Evolutionary conservation across 176 grass and related monocot species (phyloP).

Genomic region (Zizania latifolia): DNA sequence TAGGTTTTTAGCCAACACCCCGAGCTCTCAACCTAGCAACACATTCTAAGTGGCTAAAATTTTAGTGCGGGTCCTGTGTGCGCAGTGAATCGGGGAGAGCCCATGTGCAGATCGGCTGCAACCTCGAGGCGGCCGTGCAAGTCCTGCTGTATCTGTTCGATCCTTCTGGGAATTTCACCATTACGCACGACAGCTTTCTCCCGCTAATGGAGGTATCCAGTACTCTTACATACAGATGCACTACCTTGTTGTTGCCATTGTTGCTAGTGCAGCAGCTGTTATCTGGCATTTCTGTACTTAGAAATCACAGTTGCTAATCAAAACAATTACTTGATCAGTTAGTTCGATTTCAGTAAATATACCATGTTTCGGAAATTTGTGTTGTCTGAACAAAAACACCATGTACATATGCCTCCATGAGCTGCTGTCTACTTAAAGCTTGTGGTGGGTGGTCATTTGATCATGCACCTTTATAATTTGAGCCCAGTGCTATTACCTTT

Average conservation of each 20-base stretch:
- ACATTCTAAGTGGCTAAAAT: not conserved
- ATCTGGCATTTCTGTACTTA: not conserved
- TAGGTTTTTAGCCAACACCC: slow-evolving; percentile 31
- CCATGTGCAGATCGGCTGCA: slow-evolving; percentile 36
- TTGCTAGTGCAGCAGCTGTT: not conserved
- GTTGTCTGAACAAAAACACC: not conserved
- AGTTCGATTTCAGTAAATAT: not conserved
- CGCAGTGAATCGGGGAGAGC: slow-evolving; percentile 51
- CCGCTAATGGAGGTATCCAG: slow-evolving; percentile 32
- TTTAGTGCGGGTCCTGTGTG: not conserved
- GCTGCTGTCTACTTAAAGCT: not conserved
- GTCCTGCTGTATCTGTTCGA: slow-evolving; percentile 44
- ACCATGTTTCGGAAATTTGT: not conserved
- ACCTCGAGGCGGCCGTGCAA: slow-evolving; percentile 31
- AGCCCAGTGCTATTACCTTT: no score
- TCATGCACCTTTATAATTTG: not conserved
- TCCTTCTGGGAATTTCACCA: slow-evolving; percentile 1
- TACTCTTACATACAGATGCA: not conserved
- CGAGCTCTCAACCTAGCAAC: not conserved
- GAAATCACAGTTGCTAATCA: not conserved
- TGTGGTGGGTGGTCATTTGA: not conserved
- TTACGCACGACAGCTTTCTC: slow-evolving; percentile 47
- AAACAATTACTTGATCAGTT: not conserved
- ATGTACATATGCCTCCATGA: not conserved
- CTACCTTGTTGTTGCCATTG: not conserved